phyloP scores from a whole-genome alignment of 164 flowering plant genomes.

The Magnolia sinica region DNA sequence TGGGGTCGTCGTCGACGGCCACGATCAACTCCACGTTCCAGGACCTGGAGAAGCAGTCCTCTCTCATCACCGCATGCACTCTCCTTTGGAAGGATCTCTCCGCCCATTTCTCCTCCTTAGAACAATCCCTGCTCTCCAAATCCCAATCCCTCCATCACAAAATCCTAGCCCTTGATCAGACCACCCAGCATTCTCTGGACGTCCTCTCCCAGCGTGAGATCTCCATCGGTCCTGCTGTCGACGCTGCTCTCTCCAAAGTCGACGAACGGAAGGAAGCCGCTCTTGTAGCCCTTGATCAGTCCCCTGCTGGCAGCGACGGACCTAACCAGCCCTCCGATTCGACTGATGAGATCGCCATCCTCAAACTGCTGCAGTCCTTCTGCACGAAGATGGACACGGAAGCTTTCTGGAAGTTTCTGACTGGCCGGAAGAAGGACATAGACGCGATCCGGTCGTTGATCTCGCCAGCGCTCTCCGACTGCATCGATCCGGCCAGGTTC shows the following conservation, averaged over 20 bases:
- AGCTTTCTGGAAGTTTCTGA: conserved; percentile 73
- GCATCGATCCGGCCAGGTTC: conserved; percentile 84
- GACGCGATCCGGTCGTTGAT: conserved; percentile 50
- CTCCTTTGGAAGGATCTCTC: conserved; percentile 94
- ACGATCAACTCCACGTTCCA: conserved; percentile 70
- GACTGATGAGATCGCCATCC: conserved; percentile 28
- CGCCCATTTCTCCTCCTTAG: conserved; percentile 80
- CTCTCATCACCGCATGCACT: conserved; percentile 87
- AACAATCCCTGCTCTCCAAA: conserved; percentile 60
- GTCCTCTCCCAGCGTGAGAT: conserved; percentile 63
- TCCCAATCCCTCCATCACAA: conserved; percentile 64
- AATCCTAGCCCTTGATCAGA: conserved; percentile 43
- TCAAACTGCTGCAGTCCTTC: conserved; percentile 40
- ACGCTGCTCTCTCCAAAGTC: conserved; percentile 43
- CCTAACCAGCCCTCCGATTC: conserved; percentile 28
- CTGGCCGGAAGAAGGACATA: conserved; percentile 70
- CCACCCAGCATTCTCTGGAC: conserved; percentile 54
- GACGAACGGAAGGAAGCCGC: conserved; percentile 51
- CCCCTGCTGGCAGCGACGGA: conserved; percentile 25
- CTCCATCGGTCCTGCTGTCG: conserved; percentile 49
- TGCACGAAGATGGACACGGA: conserved; percentile 61
- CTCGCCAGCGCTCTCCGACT: conserved; percentile 54
- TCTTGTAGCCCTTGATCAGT: conserved; percentile 23
- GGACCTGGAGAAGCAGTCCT: conserved; percentile 77
- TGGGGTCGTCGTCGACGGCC: conserved; percentile 84